Conservation (phyloP, 441 rosid genomes). For the Erysimum cheiri region DNA sequence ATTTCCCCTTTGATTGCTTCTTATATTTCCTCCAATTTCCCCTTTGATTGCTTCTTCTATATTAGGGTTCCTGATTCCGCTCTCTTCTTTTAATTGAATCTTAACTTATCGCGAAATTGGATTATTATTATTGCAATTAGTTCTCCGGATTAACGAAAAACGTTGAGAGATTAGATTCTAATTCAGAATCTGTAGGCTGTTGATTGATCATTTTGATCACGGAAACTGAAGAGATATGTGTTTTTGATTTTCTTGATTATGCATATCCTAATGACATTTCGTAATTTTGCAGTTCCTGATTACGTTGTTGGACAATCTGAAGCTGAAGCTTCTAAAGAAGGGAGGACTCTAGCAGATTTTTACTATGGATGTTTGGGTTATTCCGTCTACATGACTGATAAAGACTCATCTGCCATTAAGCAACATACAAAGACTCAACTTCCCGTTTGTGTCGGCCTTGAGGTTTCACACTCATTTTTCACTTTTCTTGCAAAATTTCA, state of each 20-base stretch:
- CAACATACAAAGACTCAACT: slow-evolving; percentile 50
- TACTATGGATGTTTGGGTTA: slow-evolving; percentile 75
- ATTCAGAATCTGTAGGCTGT: background rate
- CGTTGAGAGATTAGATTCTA: slow-evolving; percentile 1
- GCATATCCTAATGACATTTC: slow-evolving; percentile 23
- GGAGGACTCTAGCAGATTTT: slow-evolving; percentile 52
- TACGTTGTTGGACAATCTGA: slow-evolving; percentile 56
- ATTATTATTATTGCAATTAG: background rate
- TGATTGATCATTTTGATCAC: background rate
- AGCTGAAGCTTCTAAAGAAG: slow-evolving; percentile 56
- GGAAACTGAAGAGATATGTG: background rate
- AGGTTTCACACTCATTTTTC: slow-evolving; percentile 46
- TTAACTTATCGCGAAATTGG: background rate
- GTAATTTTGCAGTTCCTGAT: slow-evolving; percentile 48
- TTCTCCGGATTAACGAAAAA: background rate
- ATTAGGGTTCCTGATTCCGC: background rate
- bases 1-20: background rate
- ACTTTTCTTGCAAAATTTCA: background rate
- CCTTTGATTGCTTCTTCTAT: slow-evolving; percentile 5
- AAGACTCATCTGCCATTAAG: slow-evolving; percentile 50
- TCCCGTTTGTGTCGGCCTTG: slow-evolving; percentile 71
- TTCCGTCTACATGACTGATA: slow-evolving; percentile 51
- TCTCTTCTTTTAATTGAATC: slow-evolving; percentile 6
- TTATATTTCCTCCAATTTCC: too few species aligned
- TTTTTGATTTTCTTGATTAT: background rate